phyloP scores from a whole-genome alignment of 352 stramenopile genomes.

The Halophytophthora batemanensis region DNA sequence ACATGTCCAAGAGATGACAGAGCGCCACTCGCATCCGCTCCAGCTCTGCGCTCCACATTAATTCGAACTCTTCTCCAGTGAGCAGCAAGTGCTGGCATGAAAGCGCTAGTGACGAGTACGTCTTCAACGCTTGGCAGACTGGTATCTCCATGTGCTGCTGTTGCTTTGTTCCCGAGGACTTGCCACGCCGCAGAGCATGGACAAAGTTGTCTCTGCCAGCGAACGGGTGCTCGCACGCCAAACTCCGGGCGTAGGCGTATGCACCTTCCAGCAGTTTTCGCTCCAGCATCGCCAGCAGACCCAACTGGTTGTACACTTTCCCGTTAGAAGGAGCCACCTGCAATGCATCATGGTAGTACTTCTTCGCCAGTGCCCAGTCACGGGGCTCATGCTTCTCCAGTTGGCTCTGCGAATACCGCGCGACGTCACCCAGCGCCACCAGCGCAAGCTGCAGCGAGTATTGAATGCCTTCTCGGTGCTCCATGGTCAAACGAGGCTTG shows the following conservation, averaged over 20 bases:
- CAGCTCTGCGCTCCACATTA: slow-evolving; percentile 8
- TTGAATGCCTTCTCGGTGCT: slow-evolving; percentile 18
- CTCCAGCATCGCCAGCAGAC: slow-evolving; percentile 36
- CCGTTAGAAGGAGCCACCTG: slow-evolving; percentile 38
- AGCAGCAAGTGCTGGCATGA: slow-evolving; percentile 20
- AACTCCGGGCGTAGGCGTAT: slow-evolving; percentile 46
- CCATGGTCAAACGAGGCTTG: slow-evolving; percentile 1
- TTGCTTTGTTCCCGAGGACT: slow-evolving; percentile 7
- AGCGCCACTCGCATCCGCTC: slow-evolving; percentile 14
- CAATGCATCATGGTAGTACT: slow-evolving; percentile 38
- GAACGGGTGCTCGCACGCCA: slow-evolving; percentile 43
- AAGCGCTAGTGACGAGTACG: slow-evolving; percentile 8
- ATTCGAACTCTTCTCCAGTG: slow-evolving; percentile 2
- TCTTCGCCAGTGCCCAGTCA: slow-evolving; percentile 27
- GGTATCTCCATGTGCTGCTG: slow-evolving; percentile 2
- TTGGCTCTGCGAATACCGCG: slow-evolving; percentile 37
- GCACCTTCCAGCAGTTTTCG: slow-evolving; percentile 28
- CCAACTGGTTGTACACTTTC: slow-evolving; percentile 64
- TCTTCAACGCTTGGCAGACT: slow-evolving; percentile 12
- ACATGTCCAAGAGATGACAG: slow-evolving; percentile 11
- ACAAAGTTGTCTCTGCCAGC: slow-evolving; percentile 33
- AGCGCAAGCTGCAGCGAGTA: slow-evolving; percentile 41
- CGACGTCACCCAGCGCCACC: slow-evolving; percentile 47
- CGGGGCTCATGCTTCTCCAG: slow-evolving; percentile 3
- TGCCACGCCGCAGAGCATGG: slow-evolving; percentile 26